These are phyloP conservation scores for Setaria viridis DNA, from an alignment of 202 grass and related monocot species.

Conservation along the genomic window DNA sequence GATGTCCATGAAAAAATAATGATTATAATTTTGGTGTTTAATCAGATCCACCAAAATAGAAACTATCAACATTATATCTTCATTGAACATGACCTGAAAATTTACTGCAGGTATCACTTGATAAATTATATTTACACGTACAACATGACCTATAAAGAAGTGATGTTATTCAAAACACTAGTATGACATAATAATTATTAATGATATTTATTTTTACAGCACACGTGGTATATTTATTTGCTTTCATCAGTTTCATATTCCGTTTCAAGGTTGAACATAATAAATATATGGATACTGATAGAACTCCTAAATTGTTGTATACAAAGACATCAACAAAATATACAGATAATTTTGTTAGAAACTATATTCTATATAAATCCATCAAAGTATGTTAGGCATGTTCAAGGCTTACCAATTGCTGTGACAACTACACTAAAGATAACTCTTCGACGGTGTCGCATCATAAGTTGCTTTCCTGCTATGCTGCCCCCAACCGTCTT, in stretches of 20 bases:
- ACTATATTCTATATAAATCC: neutral
- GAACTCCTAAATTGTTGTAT: slow-evolving; percentile 9
- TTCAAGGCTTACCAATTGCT: slow-evolving; percentile 67
- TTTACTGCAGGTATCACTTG: neutral
- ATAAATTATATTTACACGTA: neutral
- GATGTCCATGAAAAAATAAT: neutral
- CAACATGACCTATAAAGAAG: neutral
- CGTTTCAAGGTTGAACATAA: neutral
- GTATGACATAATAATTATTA: neutral
- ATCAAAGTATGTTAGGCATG: slow-evolving; percentile 23
- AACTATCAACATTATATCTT: slow-evolving; percentile 1
- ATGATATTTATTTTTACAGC: slow-evolving; percentile 3
- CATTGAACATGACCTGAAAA: neutral
- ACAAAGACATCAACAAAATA: slow-evolving; percentile 15
- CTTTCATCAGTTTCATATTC: slow-evolving; percentile 7
- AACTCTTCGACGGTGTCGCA: slow-evolving; percentile 79
- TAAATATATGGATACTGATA: slow-evolving; percentile 1
- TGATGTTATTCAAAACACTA: neutral
- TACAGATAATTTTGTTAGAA: neutral
- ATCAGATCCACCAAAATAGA: neutral
- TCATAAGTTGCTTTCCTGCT: slow-evolving; percentile 74
- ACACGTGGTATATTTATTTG: slow-evolving; percentile 21
- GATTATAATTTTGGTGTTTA: slow-evolving; percentile 13
- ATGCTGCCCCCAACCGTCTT: slow-evolving; percentile 52
- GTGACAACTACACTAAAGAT: slow-evolving; percentile 93